These are phyloP conservation scores for Ceratobasidium sp. DNA, from an alignment of 1,284 basidiomycete species.

Conservation along the genomic window DNA sequence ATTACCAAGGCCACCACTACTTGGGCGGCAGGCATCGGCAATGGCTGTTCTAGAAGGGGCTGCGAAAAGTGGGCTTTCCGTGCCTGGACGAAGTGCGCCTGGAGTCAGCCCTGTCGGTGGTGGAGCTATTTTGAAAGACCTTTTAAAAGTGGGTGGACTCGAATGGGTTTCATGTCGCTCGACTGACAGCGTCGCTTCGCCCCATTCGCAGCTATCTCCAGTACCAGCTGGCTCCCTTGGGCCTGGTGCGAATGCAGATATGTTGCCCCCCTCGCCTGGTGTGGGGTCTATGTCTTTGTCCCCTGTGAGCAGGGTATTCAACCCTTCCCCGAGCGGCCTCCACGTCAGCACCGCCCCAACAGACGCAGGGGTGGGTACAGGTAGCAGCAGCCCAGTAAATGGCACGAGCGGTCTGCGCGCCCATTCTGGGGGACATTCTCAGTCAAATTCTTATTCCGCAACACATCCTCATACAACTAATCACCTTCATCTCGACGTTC, in stretches of 20 bases:
- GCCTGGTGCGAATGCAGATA: conserved; percentile 53
- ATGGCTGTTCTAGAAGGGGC: conserved; percentile 44
- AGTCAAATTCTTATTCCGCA: conserved; percentile 34
- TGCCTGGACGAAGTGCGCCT: conserved; percentile 51
- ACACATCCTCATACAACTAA: conserved; percentile 18
- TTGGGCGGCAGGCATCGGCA: conserved; percentile 44
- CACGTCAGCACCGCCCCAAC: conserved; percentile 45
- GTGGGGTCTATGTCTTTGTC: conserved; percentile 53
- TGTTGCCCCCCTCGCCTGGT: conserved; percentile 63
- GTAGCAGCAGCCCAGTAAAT: conserved; percentile 52
- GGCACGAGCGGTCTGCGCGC: conserved; percentile 23
- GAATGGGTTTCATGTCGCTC: neutral
- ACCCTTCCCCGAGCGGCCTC: conserved; percentile 40
- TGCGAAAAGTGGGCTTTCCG: conserved; percentile 28
- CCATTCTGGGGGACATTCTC: conserved; percentile 40
- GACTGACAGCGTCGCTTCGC: neutral
- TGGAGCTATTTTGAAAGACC: conserved; percentile 64
- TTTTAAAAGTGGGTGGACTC: conserved; percentile 66
- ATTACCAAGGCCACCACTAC: conserved; percentile 31
- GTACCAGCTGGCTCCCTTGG: conserved; percentile 39
- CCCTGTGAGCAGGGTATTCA: conserved; percentile 50
- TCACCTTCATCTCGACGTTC: conserved; percentile 47
- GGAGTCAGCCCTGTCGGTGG: conserved; percentile 60
- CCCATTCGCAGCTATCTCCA: conserved; percentile 42
- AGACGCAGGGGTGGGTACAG: conserved; percentile 48